Conservation (phyloP, 208 protist species). For the Wallacemonas rigidus region DNA sequence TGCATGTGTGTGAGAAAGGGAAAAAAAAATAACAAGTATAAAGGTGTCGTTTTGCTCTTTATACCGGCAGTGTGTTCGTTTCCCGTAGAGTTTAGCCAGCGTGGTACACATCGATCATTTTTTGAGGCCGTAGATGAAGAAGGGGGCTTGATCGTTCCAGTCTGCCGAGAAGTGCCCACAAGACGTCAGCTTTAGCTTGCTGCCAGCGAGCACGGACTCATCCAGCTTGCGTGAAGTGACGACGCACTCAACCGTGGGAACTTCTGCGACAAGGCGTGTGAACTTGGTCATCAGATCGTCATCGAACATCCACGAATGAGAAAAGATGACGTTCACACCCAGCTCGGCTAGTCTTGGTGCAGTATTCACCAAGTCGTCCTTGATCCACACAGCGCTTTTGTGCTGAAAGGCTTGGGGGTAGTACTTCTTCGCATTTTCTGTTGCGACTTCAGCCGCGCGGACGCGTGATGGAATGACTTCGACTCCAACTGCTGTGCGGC, state of each 20-base stretch:
- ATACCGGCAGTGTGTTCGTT: no score
- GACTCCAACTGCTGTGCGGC: slow-evolving; percentile 68
- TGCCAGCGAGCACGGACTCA: slow-evolving; percentile 36
- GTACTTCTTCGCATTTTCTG: slow-evolving; percentile 40
- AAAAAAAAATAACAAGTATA: no score
- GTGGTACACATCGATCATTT: neutral
- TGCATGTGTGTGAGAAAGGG: no score
- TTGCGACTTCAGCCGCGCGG: slow-evolving; percentile 47
- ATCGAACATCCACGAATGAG: slow-evolving; percentile 87
- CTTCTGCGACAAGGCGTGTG: slow-evolving; percentile 44
- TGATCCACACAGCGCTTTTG: slow-evolving; percentile 72
- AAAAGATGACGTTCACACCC: slow-evolving; percentile 76
- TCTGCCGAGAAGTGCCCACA: slow-evolving; percentile 60
- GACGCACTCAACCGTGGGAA: slow-evolving; percentile 71
- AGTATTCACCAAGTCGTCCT: slow-evolving; percentile 70
- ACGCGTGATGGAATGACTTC: slow-evolving; percentile 78
- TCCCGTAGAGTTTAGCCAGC: no score
- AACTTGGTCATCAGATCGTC: slow-evolving; percentile 73
- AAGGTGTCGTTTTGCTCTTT: no score
- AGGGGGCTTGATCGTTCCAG: slow-evolving; percentile 81
- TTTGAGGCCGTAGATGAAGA: slow-evolving; percentile 66
- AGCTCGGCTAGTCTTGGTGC: slow-evolving; percentile 42
- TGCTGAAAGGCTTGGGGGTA: slow-evolving; percentile 53
- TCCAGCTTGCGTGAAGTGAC: slow-evolving; percentile 78
- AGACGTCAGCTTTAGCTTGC: slow-evolving; percentile 41